These are phyloP conservation scores for Seiridium unicorne DNA, from an alignment of 2,329 filamentous ascomycete genomes.

Conservation along the genomic window DNA sequence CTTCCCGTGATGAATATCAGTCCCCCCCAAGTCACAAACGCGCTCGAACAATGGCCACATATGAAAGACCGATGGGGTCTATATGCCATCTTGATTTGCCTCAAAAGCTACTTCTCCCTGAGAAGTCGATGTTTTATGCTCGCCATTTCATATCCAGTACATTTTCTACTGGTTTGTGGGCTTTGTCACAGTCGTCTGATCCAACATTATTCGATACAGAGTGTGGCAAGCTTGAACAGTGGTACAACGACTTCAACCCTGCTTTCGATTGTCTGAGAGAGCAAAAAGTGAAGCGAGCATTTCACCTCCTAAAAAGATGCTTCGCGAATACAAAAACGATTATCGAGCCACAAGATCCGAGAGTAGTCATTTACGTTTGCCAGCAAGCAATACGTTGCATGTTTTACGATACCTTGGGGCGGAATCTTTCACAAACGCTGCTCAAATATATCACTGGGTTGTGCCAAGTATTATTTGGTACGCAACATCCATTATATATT, in stretches of 20 bases:
- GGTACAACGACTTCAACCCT: slow-evolving; percentile 12
- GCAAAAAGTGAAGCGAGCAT: neutral
- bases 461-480: slow-evolving; percentile 2
- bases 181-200: slow-evolving; percentile 1
- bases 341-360: slow-evolving; percentile 8
- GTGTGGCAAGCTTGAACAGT: slow-evolving; percentile 8
- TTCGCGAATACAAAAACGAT: slow-evolving; percentile 6
- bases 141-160: slow-evolving; percentile 11
- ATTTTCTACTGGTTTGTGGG: slow-evolving; percentile 7
- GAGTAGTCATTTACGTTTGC: slow-evolving; percentile 8
- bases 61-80: neutral
- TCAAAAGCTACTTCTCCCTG: too few species aligned
- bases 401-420: slow-evolving; percentile 7
- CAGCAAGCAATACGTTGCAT: slow-evolving; percentile 11
- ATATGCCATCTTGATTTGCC: neutral
- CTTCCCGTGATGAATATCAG: too few species aligned
- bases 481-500: slow-evolving; percentile 1
- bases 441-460: slow-evolving; percentile 5
- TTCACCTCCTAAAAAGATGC: slow-evolving; percentile 4
- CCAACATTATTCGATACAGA: neutral
- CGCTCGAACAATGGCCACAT: neutral
- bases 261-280: neutral
- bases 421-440: slow-evolving; percentile 5
- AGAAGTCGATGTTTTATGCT: slow-evolving; percentile 11
- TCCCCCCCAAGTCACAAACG: neutral